Percentiles rank a stretch among this genome's conserved stretches.
Evolutionary conservation across 2,329 filamentous ascomycete genomes (phyloP).

Genomic region (Monosporascus cannonballus): DNA sequence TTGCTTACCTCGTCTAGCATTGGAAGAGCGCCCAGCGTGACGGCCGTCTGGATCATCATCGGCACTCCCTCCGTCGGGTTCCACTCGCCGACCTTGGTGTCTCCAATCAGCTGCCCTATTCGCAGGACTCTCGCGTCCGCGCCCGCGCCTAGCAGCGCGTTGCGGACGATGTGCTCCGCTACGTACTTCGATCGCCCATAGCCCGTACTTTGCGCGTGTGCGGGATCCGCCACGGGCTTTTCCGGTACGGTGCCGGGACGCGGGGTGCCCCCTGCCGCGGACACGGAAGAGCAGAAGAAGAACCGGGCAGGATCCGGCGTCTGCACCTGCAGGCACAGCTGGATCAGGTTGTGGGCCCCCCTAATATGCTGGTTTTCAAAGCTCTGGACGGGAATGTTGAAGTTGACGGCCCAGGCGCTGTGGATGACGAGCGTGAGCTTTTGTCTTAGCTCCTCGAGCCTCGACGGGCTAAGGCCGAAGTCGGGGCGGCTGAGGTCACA

Average conservation of each 20-base stretch:
- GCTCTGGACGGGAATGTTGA: conserved; percentile 41
- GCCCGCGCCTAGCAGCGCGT: conserved; percentile 22
- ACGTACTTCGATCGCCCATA: conserved; percentile 46
- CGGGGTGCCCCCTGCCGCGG: conserved; percentile 32
- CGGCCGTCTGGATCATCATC: conserved; percentile 39
- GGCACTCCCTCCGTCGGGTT: conserved; percentile 44
- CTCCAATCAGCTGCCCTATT: conserved; percentile 41
- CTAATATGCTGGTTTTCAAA: conserved; percentile 41
- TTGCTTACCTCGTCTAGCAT: conserved; percentile 31
- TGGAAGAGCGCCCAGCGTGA: conserved; percentile 40
- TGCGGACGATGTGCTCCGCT: conserved; percentile 36
- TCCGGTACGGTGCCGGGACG: conserved; percentile 31
- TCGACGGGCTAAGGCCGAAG: conserved; percentile 30
- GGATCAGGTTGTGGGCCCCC: conserved; percentile 39
- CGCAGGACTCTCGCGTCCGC: conserved; percentile 32
- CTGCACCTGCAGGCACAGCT: conserved; percentile 30
- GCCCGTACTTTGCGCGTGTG: conserved; percentile 41
- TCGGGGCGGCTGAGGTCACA: conserved; percentile 33
- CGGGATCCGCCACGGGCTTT: conserved; percentile 25
- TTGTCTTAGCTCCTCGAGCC: conserved; percentile 19
- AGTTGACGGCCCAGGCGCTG: conserved; percentile 50
- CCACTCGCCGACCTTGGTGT: conserved; percentile 39
- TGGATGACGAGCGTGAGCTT: conserved; percentile 40
- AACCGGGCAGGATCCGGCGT: conserved; percentile 30
- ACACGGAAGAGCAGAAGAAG: conserved; percentile 40